Base-by-base conservation (phyloP, 129 eudicot genomes). In the Lactuca sativa region DNA sequence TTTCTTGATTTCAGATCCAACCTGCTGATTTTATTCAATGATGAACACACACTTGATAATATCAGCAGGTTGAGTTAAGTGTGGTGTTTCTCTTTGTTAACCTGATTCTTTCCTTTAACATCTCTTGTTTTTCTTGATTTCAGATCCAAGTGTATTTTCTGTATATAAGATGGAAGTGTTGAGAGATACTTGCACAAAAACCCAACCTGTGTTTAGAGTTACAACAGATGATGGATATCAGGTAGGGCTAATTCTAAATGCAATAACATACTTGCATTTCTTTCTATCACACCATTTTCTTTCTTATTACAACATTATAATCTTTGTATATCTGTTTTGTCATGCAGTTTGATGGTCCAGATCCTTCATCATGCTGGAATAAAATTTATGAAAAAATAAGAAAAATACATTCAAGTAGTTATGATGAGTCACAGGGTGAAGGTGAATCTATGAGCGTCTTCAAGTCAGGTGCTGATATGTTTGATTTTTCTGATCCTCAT, bases 401-500 rank as follows among this genome's bases (percentile, higher is more conserved):
- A 81, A 78, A 71, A 77, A 60, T 67, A 61, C 75, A 78, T 48
- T 54, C 71, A 64, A 64, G 66, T 54, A 74, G 74, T 74, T 66
- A 68, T 76, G 83, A 82, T 57, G 30, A 25, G 30, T 25, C 30
- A 25, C 30, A 25, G 30, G 30, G 30, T 25, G 80, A 66, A 62
- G 73, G 59, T 69, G 84, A 55, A 41, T 60, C 69, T 17, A 71
- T 69, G 64, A 83, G 61, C 81, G 40, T 37, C 67, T 81, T 81
- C 74, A 67, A 74, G 67, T 84, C 97, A 30, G 97, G 97, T 67
- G 82, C 95, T 60, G 83, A 71, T 43, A 86, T 90, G 97, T 90
- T 90, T 86, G 97, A 95, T 60, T 90, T 90, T 72, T 74, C 97
- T 69, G 85, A 87, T 75, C 95, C 91, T 62, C 83, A 90, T 78